Evolutionary conservation across 352 stramenopile genomes (phyloP).

Genomic region (Phytophthora hibernalis): DNA sequence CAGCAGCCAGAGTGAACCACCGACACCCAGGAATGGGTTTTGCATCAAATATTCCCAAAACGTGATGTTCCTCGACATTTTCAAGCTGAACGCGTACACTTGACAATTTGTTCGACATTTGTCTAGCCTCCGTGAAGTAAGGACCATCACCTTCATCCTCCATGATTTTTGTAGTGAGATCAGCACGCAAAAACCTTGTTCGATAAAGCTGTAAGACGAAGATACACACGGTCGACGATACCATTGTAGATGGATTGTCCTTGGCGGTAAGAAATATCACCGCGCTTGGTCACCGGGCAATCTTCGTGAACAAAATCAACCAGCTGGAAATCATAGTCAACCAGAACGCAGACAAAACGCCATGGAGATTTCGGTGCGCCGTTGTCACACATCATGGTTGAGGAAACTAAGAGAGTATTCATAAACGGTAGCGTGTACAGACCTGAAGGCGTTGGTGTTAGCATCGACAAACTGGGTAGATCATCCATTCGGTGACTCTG

Average conservation of each 20-base stretch:
- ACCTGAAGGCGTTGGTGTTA: constrained; percentile 44
- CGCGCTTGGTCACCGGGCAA: constrained; percentile 43
- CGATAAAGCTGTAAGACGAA: constrained; percentile 44
- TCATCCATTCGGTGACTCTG: constrained; percentile 66
- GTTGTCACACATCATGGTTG: constrained; percentile 43
- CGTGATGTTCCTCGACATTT: constrained; percentile 55
- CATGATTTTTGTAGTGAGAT: constrained; percentile 54
- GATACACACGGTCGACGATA: constrained; percentile 58
- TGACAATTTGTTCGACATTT: constrained; percentile 5
- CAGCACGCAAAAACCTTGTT: constrained; percentile 61
- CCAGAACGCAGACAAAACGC: constrained; percentile 60
- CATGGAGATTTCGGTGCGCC: constrained; percentile 38
- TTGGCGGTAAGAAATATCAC: constrained; percentile 45
- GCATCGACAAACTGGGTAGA: constrained; percentile 64
- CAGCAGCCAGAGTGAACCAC: constrained; percentile 59
- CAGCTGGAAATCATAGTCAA: constrained; percentile 70
- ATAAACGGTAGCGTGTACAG: constrained; percentile 61
- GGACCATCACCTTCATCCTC: constrained; percentile 23
- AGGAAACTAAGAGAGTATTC: constrained; percentile 50
- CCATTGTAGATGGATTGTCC: constrained; percentile 53
- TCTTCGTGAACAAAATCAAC: constrained; percentile 70
- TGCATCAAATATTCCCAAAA: constrained; percentile 57
- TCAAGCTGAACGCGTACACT: constrained; percentile 54
- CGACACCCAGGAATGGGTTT: constrained; percentile 36
- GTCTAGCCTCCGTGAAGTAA: neutral